A percentile compares a stretch with the other conserved stretches of the same genome.
Conservation (phyloP, 176 grass and related monocot genomes). For the Carex parvula region DNA sequence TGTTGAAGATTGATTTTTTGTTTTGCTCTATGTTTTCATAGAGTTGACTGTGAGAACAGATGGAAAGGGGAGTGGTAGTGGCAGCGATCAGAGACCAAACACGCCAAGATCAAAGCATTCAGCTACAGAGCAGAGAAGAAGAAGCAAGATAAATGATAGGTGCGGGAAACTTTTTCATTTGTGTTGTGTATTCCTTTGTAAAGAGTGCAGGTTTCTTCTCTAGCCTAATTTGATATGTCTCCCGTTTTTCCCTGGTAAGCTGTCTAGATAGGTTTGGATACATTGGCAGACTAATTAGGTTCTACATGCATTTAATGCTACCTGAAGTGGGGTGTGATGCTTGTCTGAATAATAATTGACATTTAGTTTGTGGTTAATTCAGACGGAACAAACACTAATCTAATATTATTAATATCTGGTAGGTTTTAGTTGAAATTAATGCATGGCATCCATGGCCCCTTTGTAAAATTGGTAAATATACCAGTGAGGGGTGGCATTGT, state of each 20-base stretch:
- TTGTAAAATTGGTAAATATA: not conserved
- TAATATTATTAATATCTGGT: not conserved
- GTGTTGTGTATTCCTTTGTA: not conserved
- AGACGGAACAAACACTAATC: not conserved
- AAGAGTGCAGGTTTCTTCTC: not conserved
- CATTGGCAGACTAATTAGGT: not conserved
- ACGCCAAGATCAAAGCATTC: constrained; percentile 96
- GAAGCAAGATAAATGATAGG: constrained; percentile 99
- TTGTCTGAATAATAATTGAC: not conserved
- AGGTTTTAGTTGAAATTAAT: constrained; percentile 13
- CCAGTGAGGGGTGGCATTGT: not conserved
- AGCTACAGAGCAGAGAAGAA: constrained; percentile 83
- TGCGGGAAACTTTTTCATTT: constrained; percentile 18
- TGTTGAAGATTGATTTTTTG: not conserved
- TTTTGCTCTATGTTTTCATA: not conserved
- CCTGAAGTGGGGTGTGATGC: not conserved
- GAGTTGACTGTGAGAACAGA: constrained; percentile 51
- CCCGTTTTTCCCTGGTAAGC: not conserved
- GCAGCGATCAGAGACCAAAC: constrained; percentile 63
- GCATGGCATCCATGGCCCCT: not conserved
- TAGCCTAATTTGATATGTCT: not conserved
- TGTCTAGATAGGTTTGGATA: not conserved
- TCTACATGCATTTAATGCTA: not conserved
- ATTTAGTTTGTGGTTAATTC: constrained; percentile 10
- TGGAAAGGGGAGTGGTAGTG: constrained; percentile 61